These are phyloP conservation scores for Trypethelium eluteriae DNA, from an alignment of 495 filamentous ascomycete species.

Conservation along the genomic window DNA sequence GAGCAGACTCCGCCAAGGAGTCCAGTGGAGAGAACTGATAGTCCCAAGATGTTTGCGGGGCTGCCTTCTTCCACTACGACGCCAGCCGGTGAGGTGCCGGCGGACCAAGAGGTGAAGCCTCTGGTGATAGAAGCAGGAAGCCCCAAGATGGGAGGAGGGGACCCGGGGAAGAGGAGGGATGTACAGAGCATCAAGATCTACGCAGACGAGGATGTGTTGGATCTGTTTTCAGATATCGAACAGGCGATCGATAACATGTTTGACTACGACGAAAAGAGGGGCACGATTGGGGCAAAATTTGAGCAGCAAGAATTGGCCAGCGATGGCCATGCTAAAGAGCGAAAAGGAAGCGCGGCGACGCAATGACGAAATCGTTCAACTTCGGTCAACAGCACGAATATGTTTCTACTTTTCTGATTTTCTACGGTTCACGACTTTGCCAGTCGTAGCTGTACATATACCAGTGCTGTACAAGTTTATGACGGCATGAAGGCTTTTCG, in stretches of 20 bases:
- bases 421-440: background rate
- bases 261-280: conserved; percentile 20
- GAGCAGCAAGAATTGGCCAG: background rate
- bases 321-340: background rate
- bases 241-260: conserved; percentile 33
- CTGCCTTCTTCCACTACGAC: background rate
- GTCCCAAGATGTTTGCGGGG: background rate
- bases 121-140: conserved; percentile 23
- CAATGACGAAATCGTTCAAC: background rate
- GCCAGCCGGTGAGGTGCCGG: conserved; percentile 24
- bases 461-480: background rate
- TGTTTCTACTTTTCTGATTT: background rate
- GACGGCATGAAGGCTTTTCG: background rate
- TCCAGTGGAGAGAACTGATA: conserved; percentile 4
- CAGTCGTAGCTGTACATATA: background rate
- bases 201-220: conserved; percentile 53
- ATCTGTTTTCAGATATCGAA: conserved; percentile 33
- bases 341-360: background rate
- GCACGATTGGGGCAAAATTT: background rate
- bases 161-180: conserved; percentile 27
- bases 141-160: conserved; percentile 32
- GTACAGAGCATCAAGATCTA: conserved; percentile 63
- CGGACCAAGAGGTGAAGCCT: conserved; percentile 36
- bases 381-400: background rate
- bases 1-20: conserved; percentile 32